A percentile compares a stretch with the other conserved stretches of the same genome.
These are phyloP conservation scores for Zymoseptoria brevis DNA, from an alignment of 2,329 filamentous ascomycete genomes.

Conservation along the genomic window DNA sequence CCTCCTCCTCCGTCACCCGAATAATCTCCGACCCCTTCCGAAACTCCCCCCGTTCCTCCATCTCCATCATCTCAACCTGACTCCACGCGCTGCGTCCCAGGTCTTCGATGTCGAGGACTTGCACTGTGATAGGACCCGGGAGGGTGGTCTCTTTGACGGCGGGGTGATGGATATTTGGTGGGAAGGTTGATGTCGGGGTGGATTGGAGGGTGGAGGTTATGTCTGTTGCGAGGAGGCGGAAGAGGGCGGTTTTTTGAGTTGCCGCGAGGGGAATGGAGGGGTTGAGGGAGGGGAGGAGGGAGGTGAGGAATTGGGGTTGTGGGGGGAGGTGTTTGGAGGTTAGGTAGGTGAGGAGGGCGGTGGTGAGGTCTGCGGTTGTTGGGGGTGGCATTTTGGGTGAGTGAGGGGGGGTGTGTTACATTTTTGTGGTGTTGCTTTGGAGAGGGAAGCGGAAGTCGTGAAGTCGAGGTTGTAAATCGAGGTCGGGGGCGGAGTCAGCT, in stretches of 20 bases:
- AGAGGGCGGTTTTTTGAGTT: constrained; percentile 69
- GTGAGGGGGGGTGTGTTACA: constrained; percentile 3
- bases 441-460: neutral
- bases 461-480: neutral
- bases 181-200: constrained; percentile 44
- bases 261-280: constrained; percentile 57
- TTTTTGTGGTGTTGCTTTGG: constrained; percentile 2
- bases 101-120: constrained; percentile 82
- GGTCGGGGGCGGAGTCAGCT: neutral
- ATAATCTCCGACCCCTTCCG: constrained; percentile 75
- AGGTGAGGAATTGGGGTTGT: constrained; percentile 55
- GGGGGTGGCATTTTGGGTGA: constrained; percentile 5
- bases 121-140: constrained; percentile 58
- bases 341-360: constrained; percentile 10
- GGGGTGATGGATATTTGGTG: constrained; percentile 49
- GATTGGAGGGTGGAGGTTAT: constrained; percentile 53
- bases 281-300: constrained; percentile 50
- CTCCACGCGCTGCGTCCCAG: constrained; percentile 73
- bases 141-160: constrained; percentile 51
- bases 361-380: constrained; percentile 2
- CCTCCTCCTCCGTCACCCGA: constrained; percentile 52
- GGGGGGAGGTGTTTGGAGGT: constrained; percentile 39
- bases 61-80: constrained; percentile 75
- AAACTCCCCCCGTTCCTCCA: constrained; percentile 62
- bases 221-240: constrained; percentile 71